Evolutionary conservation across 2,329 filamentous ascomycete genomes (phyloP), one percentile per base, ranked within the genome.

Genomic region (Fonsecaea erecta): DNA sequence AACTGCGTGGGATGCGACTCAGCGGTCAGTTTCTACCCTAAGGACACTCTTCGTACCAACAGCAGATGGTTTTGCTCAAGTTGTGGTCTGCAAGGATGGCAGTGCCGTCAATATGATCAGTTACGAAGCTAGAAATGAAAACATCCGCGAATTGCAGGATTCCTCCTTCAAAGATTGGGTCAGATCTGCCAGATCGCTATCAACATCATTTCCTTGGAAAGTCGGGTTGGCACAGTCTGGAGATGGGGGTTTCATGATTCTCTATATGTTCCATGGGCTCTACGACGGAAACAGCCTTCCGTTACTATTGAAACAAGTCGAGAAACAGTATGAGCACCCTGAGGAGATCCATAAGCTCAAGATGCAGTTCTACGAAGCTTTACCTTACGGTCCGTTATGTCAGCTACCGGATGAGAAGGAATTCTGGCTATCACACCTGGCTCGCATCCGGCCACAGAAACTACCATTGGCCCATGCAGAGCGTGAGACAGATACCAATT

Each of bases 271-370:
- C 77, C 93, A 97, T 74, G 92, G 86, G 0, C 76, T 97, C 0
- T 97, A 97, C 71, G 93, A 97, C 76, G 93, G 92, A 1, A 89
- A 85, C 69, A 94, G 92, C 66, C 84, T 96, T 43, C 82, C 84
- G 1, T 75, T 92, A 26, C 82, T 96, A 43, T 81, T 96, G 21
- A 74, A 84, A 2, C 77, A 82, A 21, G 80, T 96, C 2, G 77
- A 79, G 30, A 72, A 78, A 2, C 77, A 82, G 3, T 92, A 91
- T 71, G 14, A 64, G 14, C 21, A 52, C 12, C 40, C 60, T 26
- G 34, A 48, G 12, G 51, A 66, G 21, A 30, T 16, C 4, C 5
- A 53, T 4, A 26, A 43, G 21, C 8, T 32, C 14, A 34, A 52
- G 16, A 57, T 63, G 16, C 54, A 65, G 28, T 72, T 71, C 72